Evolutionary conservation across 192 early-diverging fungal species (phyloP), one percentile per base, ranked within the genome.

Genomic region (Umbelopsis sp.): DNA sequence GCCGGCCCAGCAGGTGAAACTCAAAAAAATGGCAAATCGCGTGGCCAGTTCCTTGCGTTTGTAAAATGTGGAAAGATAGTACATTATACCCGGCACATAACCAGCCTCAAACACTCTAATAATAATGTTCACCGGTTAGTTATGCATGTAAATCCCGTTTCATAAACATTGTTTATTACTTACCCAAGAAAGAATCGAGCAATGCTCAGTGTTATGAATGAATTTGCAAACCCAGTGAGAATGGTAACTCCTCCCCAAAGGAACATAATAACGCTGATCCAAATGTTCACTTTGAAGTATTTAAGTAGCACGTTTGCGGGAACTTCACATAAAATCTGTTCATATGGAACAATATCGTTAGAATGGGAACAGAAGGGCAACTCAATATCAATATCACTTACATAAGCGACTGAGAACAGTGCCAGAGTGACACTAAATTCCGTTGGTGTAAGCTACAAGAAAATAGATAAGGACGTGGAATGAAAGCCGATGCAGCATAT

Each of bases 281-380:
- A 90, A 2, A 80, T 61, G 2, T 83, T 33, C 13, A 92, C 83
- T n/a, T 81, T 82, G 46, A 89, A 73, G 6, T 80, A 83, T 20
- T 90, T 91, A 58, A 94, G 72, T 16, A 92, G 75, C 58, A 91
- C 80, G 82, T 93, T 95, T 49, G 89, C 89, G 6, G 92, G 93
- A 9, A 95, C 80, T 75, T 95, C 91, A 66, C 90, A 93, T 37
- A 92, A 58, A 48, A 90, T 87, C 78, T 93, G 90, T 76, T 80
- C 66, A 84, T 66, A 37, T 81, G 84, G 78, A 85, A 86, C 0
- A 41, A 41, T 6, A 41, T 41, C 10, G 5, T 41, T 41, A 41
- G 0, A 4, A 41, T 6, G 5, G 5, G 10, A 9, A 6, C 37
- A 41, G n/a, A 41, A 41, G 37, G 6, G 37, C 2, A 41, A 41